These are phyloP conservation scores for Rhododendron molle DNA, from an alignment of 148 eudicot species.

Conservation along the genomic window DNA sequence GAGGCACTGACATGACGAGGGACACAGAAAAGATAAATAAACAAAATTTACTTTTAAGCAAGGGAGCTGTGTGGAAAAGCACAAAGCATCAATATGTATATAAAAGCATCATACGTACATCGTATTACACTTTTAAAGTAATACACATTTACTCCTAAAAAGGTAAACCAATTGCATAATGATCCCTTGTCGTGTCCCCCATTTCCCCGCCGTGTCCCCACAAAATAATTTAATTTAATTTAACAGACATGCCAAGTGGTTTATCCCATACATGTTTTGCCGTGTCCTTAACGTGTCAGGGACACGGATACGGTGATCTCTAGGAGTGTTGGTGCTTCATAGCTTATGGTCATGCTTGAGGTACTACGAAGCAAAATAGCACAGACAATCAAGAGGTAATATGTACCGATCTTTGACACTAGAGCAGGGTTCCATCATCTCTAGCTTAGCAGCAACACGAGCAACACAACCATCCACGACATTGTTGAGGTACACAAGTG, in stretches of 20 bases:
- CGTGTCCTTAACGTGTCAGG: background rate
- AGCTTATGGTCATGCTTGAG: background rate
- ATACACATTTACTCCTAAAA: background rate
- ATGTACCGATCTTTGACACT: conserved; percentile 50
- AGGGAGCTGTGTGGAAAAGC: background rate
- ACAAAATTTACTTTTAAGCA: too few relatives aligned
- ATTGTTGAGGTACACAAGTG: conserved; percentile 73
- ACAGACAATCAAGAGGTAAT: conserved; percentile 1
- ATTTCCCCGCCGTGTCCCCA: background rate
- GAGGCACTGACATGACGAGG: background rate
- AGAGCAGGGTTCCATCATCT: conserved; percentile 82
- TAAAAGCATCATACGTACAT: background rate
- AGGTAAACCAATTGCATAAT: background rate
- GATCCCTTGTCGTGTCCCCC: background rate
- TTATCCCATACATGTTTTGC: background rate
- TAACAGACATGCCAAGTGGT: background rate
- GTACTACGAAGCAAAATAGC: background rate
- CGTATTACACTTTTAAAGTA: background rate
- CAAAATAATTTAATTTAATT: too few relatives aligned
- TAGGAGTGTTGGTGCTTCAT: background rate
- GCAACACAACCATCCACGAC: conserved; percentile 73
- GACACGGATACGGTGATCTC: background rate
- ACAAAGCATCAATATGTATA: background rate
- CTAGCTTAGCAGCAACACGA: conserved; percentile 71
- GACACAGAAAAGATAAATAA: too few relatives aligned